A percentile compares a stretch with the other conserved stretches of the same genome.
phyloP scores from a whole-genome alignment of 805 yeast species.

The Pichia membranifaciens region DNA sequence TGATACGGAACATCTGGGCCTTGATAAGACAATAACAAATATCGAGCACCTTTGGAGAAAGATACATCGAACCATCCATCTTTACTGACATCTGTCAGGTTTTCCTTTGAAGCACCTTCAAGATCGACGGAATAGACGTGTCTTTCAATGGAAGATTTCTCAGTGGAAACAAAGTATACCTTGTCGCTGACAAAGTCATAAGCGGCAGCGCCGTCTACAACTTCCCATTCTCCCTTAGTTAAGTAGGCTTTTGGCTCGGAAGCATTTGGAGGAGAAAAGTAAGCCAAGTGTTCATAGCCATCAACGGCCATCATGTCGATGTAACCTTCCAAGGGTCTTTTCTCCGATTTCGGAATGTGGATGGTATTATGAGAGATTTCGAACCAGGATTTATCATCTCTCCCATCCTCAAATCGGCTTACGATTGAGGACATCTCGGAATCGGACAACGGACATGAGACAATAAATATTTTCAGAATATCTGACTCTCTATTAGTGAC shows the following conservation, averaged over 20 bases:
- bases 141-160: conserved; percentile 73
- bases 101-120: conserved; percentile 36
- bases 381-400: conserved; percentile 61
- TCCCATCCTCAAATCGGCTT: conserved; percentile 43
- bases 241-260: conserved; percentile 46
- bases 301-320: conserved; percentile 67
- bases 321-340: conserved; percentile 59
- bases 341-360: conserved; percentile 48
- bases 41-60: conserved; percentile 77
- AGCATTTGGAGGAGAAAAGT: conserved; percentile 65
- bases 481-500: conserved; percentile 65
- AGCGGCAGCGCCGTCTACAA: conserved; percentile 63
- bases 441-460: conserved; percentile 36
- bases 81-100: conserved; percentile 44
- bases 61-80: conserved; percentile 67
- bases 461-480: conserved; percentile 48
- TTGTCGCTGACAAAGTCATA: conserved; percentile 49
- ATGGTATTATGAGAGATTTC: conserved; percentile 64
- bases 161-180: conserved; percentile 67
- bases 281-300: conserved; percentile 73
- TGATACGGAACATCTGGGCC: conserved; percentile 86
- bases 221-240: conserved; percentile 85
- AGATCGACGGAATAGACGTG: conserved; percentile 71
- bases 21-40: conserved; percentile 57
- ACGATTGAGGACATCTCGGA: conserved; percentile 28